A percentile compares a stretch with the other conserved stretches of the same genome.
phyloP scores from a whole-genome alignment of 345 rosid species.

The Brassica juncea region DNA sequence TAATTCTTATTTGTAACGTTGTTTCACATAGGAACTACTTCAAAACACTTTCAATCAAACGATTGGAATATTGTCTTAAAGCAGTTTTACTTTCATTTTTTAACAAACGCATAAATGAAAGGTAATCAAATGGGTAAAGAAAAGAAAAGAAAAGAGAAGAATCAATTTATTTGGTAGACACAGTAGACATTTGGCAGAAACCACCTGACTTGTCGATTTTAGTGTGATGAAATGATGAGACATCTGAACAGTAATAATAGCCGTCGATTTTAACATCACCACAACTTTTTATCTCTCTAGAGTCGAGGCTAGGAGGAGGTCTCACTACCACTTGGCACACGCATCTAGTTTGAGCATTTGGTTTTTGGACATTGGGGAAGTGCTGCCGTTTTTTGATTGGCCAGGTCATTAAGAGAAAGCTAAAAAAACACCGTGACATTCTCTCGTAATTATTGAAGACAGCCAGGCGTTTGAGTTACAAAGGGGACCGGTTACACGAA shows the following conservation, averaged over 20 bases:
- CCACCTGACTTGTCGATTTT: conserved; percentile 34
- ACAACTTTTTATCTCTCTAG: neutral
- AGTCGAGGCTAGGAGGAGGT: neutral
- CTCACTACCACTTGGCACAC: neutral
- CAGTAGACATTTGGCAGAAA: conserved; percentile 15
- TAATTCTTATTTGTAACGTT: neutral
- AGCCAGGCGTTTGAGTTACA: conserved; percentile 30
- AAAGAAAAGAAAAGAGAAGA: neutral
- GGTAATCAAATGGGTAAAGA: neutral
- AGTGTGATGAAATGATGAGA: conserved; percentile 21
- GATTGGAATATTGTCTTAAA: neutral
- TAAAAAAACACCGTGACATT: conserved; percentile 20
- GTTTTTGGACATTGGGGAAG: neutral
- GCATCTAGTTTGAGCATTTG: neutral
- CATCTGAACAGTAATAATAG: neutral
- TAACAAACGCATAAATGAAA: neutral
- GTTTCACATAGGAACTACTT: neutral
- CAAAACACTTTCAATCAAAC: neutral
- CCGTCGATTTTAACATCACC: conserved; percentile 25
- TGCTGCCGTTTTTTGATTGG: conserved; percentile 22
- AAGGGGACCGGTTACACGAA: conserved; percentile 7
- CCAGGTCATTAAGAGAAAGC: neutral
- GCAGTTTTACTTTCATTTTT: neutral
- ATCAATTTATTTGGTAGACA: conserved; percentile 4
- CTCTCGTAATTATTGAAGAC: conserved; percentile 26